Conservation (phyloP, 2,329 filamentous ascomycete species). For the Colletotrichum camelliae region DNA sequence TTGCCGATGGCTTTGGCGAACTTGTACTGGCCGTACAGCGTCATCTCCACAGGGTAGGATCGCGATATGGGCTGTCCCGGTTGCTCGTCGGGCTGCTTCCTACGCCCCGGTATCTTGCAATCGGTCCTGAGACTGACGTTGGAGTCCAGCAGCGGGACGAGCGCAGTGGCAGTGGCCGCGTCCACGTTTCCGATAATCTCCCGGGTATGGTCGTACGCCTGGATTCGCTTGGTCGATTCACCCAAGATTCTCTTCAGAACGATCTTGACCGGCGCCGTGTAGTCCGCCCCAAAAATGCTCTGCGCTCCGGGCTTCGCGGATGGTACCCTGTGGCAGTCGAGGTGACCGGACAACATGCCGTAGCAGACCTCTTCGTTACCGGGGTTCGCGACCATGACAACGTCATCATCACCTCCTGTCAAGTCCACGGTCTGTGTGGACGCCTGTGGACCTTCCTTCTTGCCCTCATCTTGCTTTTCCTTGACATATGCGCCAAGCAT, state of each 20-base stretch:
- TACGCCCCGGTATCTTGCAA: slow-evolving; percentile 72
- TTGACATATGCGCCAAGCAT: slow-evolving; percentile 72
- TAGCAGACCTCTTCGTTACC: slow-evolving; percentile 79
- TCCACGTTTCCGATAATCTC: slow-evolving; percentile 81
- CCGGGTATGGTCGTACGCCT: slow-evolving; percentile 75
- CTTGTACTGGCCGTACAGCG: slow-evolving; percentile 79
- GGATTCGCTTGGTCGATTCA: slow-evolving; percentile 65
- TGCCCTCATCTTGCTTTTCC: slow-evolving; percentile 57
- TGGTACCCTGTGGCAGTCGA: slow-evolving; percentile 73
- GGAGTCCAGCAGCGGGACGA: slow-evolving; percentile 77
- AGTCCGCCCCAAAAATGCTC: slow-evolving; percentile 59
- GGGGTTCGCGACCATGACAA: slow-evolving; percentile 62
- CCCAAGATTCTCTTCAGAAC: slow-evolving; percentile 65
- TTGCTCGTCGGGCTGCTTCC: slow-evolving; percentile 66
- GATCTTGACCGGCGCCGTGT: slow-evolving; percentile 79
- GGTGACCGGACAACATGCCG: slow-evolving; percentile 73
- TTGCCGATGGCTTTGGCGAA: slow-evolving; percentile 70
- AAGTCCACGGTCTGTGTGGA: slow-evolving; percentile 60
- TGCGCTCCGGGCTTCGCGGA: slow-evolving; percentile 68
- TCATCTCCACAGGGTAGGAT: slow-evolving; percentile 70
- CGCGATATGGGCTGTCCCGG: slow-evolving; percentile 67
- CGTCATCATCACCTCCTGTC: slow-evolving; percentile 66
- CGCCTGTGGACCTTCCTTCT: slow-evolving; percentile 28
- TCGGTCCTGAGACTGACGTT: slow-evolving; percentile 71
- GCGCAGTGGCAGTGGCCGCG: slow-evolving; percentile 64